A percentile compares a stretch with the other conserved stretches of the same genome.
phyloP scores from a whole-genome alignment of 805 yeast species.

The Torulaspora indica region DNA sequence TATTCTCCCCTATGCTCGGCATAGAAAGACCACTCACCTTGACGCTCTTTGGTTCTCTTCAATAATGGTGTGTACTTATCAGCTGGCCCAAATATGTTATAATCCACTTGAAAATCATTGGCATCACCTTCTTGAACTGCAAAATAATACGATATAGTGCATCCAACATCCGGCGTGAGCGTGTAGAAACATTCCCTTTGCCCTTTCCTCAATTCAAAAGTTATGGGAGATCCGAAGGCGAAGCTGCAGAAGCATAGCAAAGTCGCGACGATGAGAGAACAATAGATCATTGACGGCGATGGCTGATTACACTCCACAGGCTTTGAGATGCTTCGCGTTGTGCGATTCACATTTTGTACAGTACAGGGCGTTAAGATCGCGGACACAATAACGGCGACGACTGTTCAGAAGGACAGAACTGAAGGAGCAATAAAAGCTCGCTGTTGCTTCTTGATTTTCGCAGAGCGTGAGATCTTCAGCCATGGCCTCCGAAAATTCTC shows the following conservation, averaged over 20 bases:
- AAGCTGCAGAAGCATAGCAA: neutral
- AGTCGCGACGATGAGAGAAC: neutral
- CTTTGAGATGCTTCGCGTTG: neutral
- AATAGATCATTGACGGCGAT: neutral
- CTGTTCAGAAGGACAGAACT: too few relatives aligned
- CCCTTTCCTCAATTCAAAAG: conserved; percentile 26
- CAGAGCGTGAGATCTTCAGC: too few relatives aligned
- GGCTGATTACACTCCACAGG: neutral
- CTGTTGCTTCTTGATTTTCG: too few relatives aligned
- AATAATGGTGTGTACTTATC: conserved; percentile 38
- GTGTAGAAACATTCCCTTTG: conserved; percentile 29
- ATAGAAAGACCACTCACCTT: conserved; percentile 71
- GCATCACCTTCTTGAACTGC: conserved; percentile 30
- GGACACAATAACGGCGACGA: too few relatives aligned
- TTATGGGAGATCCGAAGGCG: conserved; percentile 24
- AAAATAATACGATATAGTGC: conserved; percentile 40
- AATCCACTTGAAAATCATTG: conserved; percentile 22
- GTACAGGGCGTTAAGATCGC: neutral
- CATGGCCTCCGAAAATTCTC: too few relatives aligned
- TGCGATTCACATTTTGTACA: neutral
- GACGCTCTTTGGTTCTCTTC: conserved; percentile 58
- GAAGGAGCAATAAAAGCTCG: too few relatives aligned
- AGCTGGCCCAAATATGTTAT: conserved; percentile 36
- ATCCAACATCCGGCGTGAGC: conserved; percentile 56
- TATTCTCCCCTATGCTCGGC: conserved; percentile 73